These are phyloP conservation scores for Phellopilus nigrolimitatus DNA, from an alignment of 1,284 basidiomycete species.

Conservation along the genomic window DNA sequence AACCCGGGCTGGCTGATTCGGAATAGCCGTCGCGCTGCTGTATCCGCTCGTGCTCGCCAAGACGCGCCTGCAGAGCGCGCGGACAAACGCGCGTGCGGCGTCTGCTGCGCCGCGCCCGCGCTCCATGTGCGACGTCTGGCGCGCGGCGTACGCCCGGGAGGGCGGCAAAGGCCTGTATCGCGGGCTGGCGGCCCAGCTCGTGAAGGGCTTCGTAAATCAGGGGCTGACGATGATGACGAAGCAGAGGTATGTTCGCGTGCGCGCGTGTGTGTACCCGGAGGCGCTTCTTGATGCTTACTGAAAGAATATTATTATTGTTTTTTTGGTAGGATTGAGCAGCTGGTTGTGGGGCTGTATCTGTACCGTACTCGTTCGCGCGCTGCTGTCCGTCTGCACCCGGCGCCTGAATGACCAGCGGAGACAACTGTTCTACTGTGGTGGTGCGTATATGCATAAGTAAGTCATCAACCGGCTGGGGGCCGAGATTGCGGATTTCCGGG, in stretches of 20 bases:
- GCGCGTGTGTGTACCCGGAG: no score
- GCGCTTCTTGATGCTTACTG: no score
- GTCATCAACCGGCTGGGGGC: no score
- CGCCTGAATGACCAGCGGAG: no score
- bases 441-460: no score
- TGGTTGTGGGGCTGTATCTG: background rate
- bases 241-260: conserved; percentile 36
- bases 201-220: conserved; percentile 52
- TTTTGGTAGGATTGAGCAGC: background rate
- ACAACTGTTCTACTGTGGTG: no score
- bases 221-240: conserved; percentile 55
- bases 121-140: conserved; percentile 22
- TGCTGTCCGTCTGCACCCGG: no score
- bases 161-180: conserved; percentile 44
- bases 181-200: conserved; percentile 46
- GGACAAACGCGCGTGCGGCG: conserved; percentile 1
- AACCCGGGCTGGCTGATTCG: no score
- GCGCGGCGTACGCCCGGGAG: conserved; percentile 23
- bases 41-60: conserved; percentile 57
- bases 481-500: no score
- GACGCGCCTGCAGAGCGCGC: conserved; percentile 44
- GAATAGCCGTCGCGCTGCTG: conserved; percentile 38
- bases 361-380: background rate
- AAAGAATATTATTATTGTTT: no score
- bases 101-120: background rate